These are phyloP conservation scores for Saccharomyces hybrid DNA, from an alignment of 1,139 yeast genomes.

Conservation along the genomic window DNA sequence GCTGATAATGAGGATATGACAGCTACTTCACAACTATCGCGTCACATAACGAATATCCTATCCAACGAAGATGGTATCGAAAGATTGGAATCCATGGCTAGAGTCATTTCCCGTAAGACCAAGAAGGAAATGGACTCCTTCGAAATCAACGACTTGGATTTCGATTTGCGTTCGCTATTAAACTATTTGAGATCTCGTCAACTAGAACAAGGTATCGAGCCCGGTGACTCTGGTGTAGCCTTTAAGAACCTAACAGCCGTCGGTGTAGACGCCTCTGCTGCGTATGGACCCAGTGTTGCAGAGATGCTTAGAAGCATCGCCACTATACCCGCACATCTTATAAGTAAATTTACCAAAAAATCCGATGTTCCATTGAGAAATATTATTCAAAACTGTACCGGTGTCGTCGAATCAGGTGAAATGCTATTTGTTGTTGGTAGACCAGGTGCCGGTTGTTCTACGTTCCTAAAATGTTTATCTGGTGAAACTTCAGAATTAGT, in stretches of 20 bases:
- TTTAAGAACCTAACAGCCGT: slow-evolving; percentile 41
- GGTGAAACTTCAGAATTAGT: slow-evolving; percentile 43
- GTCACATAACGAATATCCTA: slow-evolving; percentile 27
- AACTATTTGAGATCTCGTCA: slow-evolving; percentile 34
- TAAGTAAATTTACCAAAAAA: slow-evolving; percentile 25
- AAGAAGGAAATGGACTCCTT: slow-evolving; percentile 33
- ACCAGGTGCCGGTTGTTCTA: slow-evolving; percentile 63
- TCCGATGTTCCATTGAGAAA: slow-evolving; percentile 38
- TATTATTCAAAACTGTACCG: slow-evolving; percentile 41
- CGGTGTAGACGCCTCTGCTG: slow-evolving; percentile 48
- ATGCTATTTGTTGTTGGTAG: slow-evolving; percentile 56
- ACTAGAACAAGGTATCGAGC: slow-evolving; percentile 39
- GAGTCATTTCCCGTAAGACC: slow-evolving; percentile 38
- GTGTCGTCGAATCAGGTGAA: slow-evolving; percentile 52
- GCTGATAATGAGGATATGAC: slow-evolving; percentile 22
- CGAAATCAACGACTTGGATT: slow-evolving; percentile 36
- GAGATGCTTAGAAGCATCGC: slow-evolving; percentile 36
- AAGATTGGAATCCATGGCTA: slow-evolving; percentile 36
- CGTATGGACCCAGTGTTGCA: slow-evolving; percentile 43
- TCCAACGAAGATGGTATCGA: slow-evolving; percentile 32
- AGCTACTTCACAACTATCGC: slow-evolving; percentile 26
- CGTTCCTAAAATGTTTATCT: slow-evolving; percentile 47
- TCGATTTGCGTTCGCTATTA: slow-evolving; percentile 36
- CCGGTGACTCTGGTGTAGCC: slow-evolving; percentile 44
- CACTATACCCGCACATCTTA: slow-evolving; percentile 28